Percentiles rank a stretch among this genome's conserved stretches.
These are phyloP conservation scores for Phenoliferia sp. DNA, from an alignment of 1,284 basidiomycete genomes.

Conservation along the genomic window DNA sequence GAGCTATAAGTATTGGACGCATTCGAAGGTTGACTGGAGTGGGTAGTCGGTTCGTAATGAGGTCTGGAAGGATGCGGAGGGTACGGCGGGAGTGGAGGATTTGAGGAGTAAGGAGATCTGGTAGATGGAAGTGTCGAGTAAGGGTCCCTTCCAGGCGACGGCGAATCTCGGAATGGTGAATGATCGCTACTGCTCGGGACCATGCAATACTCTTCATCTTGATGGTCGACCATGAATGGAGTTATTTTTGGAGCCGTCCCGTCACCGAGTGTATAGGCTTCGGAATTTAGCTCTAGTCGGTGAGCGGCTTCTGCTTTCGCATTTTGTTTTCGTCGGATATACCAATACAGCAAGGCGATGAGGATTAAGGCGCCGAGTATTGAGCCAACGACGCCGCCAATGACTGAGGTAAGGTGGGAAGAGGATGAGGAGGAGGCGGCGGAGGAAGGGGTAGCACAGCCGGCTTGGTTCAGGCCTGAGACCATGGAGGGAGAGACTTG, in stretches of 20 bases:
- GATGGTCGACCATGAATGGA: slow-evolving; percentile 14
- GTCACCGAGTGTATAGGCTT: slow-evolving; percentile 18
- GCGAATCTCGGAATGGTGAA: background rate
- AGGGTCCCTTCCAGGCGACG: too few species aligned
- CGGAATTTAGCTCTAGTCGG: slow-evolving; percentile 7
- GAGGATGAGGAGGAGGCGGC: background rate
- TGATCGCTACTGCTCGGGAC: background rate
- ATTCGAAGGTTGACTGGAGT: background rate
- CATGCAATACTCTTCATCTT: background rate
- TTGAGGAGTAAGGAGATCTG: background rate
- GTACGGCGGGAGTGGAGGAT: background rate
- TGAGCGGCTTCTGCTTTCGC: slow-evolving; percentile 6
- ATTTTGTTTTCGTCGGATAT: slow-evolving; percentile 3
- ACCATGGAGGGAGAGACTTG: slow-evolving; percentile 1
- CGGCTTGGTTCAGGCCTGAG: slow-evolving; percentile 4
- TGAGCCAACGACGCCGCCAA: slow-evolving; percentile 24
- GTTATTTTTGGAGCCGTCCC: slow-evolving; percentile 21
- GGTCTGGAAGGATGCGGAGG: background rate
- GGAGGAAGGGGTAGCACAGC: background rate
- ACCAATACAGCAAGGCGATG: slow-evolving; percentile 20
- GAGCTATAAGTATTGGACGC: background rate
- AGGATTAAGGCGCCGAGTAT: slow-evolving; percentile 12
- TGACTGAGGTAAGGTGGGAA: slow-evolving; percentile 17
- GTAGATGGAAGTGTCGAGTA: background rate
- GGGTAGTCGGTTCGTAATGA: too few species aligned